Evolutionary conservation across 2,329 filamentous ascomycete species (phyloP), one percentile per base, ranked within the genome.

Genomic region (Teratosphaeria gauchensis): DNA sequence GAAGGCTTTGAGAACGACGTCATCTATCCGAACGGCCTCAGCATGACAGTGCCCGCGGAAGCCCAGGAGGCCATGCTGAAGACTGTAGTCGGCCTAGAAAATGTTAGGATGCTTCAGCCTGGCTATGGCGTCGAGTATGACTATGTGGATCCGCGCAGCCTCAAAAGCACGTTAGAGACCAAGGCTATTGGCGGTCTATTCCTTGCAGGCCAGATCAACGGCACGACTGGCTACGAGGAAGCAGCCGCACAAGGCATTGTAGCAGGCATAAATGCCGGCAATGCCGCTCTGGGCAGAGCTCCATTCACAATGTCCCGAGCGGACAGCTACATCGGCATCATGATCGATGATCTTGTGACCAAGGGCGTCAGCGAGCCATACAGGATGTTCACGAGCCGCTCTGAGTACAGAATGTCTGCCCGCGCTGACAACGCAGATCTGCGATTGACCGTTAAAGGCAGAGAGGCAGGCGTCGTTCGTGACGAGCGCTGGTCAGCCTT

Each of bases 41-140:
- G 91, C 31, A 97, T 97, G 90, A 99, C 94, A 0, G 86, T 99
- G 2, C 94, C 94, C 0, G 86, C 85, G 0, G 90, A 92, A 58
- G 90, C 89, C 0, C 94, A 99, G 72, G 86, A 89, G 66, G 82
- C 86, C 56, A 84, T 95, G 70, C 79, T 99, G n/a, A 87, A 85
- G 58, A 95, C 90, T 0, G 88, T 99, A 57, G 81, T 77, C n/a
- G 94, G 94, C 0, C 80, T 99, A 1, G 92, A 97, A 69, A 84
- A 92, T 60, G 91, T 91, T 4, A 85, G 80, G 30, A 96, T 99
- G 92, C 82, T 95, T 6, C 92, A 97, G 69, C 88, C 92, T 1
- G 94, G 92, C 8, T 99, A 99, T 69, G 94, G 94, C 7, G 94
- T 99, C 1, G 94, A 99, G 72, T 99, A 99, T 73, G 94, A 97